Evolutionary conservation across 805 yeast species (phyloP), one percentile per base, ranked within the genome.

Genomic region (Sungouiozyma intestinalis): DNA sequence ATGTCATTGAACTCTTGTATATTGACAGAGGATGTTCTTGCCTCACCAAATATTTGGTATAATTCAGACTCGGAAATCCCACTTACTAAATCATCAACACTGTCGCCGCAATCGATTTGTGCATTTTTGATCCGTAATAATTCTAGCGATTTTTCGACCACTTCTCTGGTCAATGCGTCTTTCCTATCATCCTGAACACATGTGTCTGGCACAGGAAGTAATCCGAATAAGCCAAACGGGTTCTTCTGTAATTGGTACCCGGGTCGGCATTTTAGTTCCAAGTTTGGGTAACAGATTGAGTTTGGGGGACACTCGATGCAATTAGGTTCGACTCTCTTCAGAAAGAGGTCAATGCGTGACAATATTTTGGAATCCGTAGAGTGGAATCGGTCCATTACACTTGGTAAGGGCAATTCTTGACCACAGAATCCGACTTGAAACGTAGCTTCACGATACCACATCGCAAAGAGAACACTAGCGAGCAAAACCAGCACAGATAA

Each of bases 301-400:
- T 88, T 79, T 3, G 69, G 73, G 2, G 97, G 97, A 57, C 97
- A 90, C 19, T 74, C 74, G 3, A 73, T 63, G 64, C 98, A 90
- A 0, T 50, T 36, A 2, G 94, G 94, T 39, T 71, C 71, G 39
- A 71, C 57, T 0, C 55, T 44, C 39, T 72, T 74, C 43, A 82
- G 58, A 43, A 65, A 62, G 0, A 60, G 51, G 34, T 81, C 84
- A 8, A 70, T 15, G 49, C 54, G 18, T 1, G 9, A 4, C 16
- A 40, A 16, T 6, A 31, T 9, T 13, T 41, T 54, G 55, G 40
- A 73, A 61, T 4, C 73, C 67, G 16, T 71, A 11, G 29, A 7
- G 29, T 24, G 6, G 69, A 38, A 63, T 61, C 46, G 67, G 47
- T 41, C 40, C 7, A 11, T 11, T 3, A 46, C 31, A 19, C 33